Conservation (phyloP, 306 rosid species). For the Hippophae rhamnoides region DNA sequence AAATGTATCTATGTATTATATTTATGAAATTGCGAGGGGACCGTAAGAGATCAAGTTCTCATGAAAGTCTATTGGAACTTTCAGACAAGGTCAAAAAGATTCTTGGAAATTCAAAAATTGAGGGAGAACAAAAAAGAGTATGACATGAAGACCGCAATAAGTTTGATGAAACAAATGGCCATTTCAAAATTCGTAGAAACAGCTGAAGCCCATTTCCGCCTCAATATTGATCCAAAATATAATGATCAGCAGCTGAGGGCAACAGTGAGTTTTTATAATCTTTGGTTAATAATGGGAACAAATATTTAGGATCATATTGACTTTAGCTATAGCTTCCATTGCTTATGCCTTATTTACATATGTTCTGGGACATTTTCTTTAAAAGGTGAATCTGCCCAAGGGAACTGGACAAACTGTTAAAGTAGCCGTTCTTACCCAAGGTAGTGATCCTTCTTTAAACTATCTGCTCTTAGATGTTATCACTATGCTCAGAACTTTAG, state of each 20-base stretch:
- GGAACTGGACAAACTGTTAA: slow-evolving; percentile 90
- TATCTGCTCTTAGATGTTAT: not conserved
- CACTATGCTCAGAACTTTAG: not conserved
- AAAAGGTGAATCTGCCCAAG: slow-evolving; percentile 86
- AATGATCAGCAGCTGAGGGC: slow-evolving; percentile 97
- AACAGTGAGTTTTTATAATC: slow-evolving; percentile 55
- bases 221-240: slow-evolving; percentile 92
- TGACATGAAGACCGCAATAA: slow-evolving; percentile 60
- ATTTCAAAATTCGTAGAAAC: slow-evolving; percentile 74
- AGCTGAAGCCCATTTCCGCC: slow-evolving; percentile 97
- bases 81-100: slow-evolving; percentile 82
- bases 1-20: too few relatives aligned
- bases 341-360: slow-evolving; percentile 3
- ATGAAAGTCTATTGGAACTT: slow-evolving; percentile 16
- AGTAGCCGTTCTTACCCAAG: slow-evolving; percentile 98
- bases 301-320: not conserved
- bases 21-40: not conserved
- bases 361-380: slow-evolving; percentile 16
- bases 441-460: slow-evolving; percentile 28
- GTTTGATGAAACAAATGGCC: slow-evolving; percentile 63
- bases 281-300: slow-evolving; percentile 6
- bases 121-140: slow-evolving; percentile 82
- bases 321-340: slow-evolving; percentile 1
- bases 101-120: slow-evolving; percentile 86
- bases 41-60: slow-evolving; percentile 4